Evolutionary conservation across 441 rosid species (phyloP), one percentile per base, ranked within the genome.

Genomic region (Gossypium lobatum): DNA sequence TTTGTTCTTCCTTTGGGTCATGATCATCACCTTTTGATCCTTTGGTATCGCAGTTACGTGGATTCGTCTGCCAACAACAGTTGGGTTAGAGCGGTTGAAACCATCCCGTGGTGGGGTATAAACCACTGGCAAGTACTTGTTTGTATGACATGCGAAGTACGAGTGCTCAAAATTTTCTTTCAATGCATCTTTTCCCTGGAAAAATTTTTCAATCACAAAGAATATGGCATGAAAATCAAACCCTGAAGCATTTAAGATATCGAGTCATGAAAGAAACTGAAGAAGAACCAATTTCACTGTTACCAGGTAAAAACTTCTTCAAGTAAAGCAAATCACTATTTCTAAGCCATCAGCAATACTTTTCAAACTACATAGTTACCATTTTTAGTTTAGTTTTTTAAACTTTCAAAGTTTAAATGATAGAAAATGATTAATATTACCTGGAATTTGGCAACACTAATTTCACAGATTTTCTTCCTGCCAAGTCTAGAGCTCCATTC

Each of bases 31-130:
- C 20, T 14, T 66, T 23, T 23, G 4, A 23, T 46, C 71, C 1
- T 71, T 45, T 3, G 31, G 13, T 23, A 31, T 11, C 9, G 11
- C 16, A 2, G 16, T 11, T 17, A 46, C 48, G 26, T n/a, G 13
- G 16, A 67, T 31, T 10, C 85, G 64, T 17, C 25, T 46, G 3
- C 91, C 91, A 0, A 88, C 42, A 0, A 57, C 6, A 0, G n/a
- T 48, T 0, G 83, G 73, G 3, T 3, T 46, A 0, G 83, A 45
- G 34, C 16, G 1, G 16, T 37, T 52, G 55, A 10, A 23, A 10
- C 95, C 95, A 26, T 86, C 81, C 0, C 90, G 80, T 0, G 93
- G 83, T 0, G 88, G 85, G 0, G 79, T 53, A 2, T 83, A 79
- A 0, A 73, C 54, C 58, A 85, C 87, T 0, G 92, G 96, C 64